These are phyloP conservation scores for Mycena capillaripes DNA, from an alignment of 768 basidiomycete genomes.

Conservation along the genomic window DNA sequence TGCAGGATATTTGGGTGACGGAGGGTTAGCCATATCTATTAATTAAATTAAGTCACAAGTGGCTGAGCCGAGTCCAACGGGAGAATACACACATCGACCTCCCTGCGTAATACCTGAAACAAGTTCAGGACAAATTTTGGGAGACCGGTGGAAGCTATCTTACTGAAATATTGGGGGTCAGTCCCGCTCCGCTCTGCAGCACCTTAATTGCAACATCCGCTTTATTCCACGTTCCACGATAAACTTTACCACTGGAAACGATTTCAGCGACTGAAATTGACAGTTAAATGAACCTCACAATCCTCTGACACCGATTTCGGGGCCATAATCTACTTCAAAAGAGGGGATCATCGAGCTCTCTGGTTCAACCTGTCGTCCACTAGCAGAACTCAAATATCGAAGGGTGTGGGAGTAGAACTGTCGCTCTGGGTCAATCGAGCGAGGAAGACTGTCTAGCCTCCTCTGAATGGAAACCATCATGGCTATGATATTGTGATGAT, in stretches of 20 bases:
- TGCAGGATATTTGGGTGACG: slow-evolving; percentile 33
- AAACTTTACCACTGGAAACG: slow-evolving; percentile 30
- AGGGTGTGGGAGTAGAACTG: slow-evolving; percentile 28
- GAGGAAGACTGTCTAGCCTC: neutral
- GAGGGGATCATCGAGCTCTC: slow-evolving; percentile 36
- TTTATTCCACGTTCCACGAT: slow-evolving; percentile 35
- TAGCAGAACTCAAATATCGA: slow-evolving; percentile 15
- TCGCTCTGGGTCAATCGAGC: slow-evolving; percentile 8
- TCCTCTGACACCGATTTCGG: slow-evolving; percentile 32
- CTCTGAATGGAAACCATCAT: slow-evolving; percentile 37
- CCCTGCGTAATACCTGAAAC: slow-evolving; percentile 19
- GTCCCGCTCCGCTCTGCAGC: slow-evolving; percentile 15
- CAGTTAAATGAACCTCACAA: slow-evolving; percentile 21
- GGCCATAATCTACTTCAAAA: slow-evolving; percentile 33
- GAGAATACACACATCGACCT: slow-evolving; percentile 17
- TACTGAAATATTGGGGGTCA: slow-evolving; percentile 22
- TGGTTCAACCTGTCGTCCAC: slow-evolving; percentile 19
- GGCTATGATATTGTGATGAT: slow-evolving; percentile 26
- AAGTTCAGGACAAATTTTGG: neutral
- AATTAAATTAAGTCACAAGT: too few relatives aligned
- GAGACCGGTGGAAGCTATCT: neutral
- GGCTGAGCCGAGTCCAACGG: too few relatives aligned
- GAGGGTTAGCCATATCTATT: slow-evolving; percentile 34
- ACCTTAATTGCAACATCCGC: slow-evolving; percentile 33
- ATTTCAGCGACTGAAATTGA: neutral